These are phyloP conservation scores for Hypoxylon sp. DNA, from an alignment of 2,329 filamentous ascomycete genomes.

Conservation along the genomic window DNA sequence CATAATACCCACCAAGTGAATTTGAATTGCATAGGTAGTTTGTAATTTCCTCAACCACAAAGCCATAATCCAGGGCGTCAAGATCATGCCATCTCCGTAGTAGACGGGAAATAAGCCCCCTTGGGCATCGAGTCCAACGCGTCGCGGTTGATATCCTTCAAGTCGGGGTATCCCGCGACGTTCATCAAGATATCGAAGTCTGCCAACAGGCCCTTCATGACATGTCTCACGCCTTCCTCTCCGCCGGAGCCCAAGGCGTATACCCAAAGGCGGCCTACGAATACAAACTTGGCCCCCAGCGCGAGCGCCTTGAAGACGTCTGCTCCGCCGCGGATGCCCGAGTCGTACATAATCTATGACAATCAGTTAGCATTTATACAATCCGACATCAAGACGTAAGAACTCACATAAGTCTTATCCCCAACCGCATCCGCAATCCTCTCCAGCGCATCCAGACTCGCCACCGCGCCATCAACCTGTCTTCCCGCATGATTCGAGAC, in stretches of 20 bases:
- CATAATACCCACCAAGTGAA: background rate
- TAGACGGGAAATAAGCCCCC: conserved; percentile 47
- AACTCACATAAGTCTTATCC: conserved; percentile 44
- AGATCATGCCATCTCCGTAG: conserved; percentile 37
- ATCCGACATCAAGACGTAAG: conserved; percentile 4
- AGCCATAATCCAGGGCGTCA: no score
- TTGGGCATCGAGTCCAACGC: conserved; percentile 54
- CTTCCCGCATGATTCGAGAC: conserved; percentile 67
- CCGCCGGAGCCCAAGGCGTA: conserved; percentile 68
- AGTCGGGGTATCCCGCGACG: conserved; percentile 61
- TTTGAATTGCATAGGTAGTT: no score
- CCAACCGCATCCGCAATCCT: conserved; percentile 59
- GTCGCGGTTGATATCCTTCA: conserved; percentile 60
- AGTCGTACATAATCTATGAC: conserved; percentile 66
- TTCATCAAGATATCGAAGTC: conserved; percentile 71
- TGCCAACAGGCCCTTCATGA: conserved; percentile 67
- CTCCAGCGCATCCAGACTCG: conserved; percentile 67
- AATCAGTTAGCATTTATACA: conserved; percentile 28
- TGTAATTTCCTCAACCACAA: no score
- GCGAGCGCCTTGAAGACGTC: conserved; percentile 70
- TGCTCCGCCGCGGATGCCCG: conserved; percentile 62
- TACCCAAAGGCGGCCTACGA: conserved; percentile 67
- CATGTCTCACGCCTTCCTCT: conserved; percentile 67
- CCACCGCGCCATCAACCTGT: conserved; percentile 68
- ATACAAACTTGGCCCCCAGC: conserved; percentile 69